These are phyloP conservation scores for Acanthamoeba castellanii DNA, from an alignment of 208 protist genomes.

Conservation along the genomic window DNA sequence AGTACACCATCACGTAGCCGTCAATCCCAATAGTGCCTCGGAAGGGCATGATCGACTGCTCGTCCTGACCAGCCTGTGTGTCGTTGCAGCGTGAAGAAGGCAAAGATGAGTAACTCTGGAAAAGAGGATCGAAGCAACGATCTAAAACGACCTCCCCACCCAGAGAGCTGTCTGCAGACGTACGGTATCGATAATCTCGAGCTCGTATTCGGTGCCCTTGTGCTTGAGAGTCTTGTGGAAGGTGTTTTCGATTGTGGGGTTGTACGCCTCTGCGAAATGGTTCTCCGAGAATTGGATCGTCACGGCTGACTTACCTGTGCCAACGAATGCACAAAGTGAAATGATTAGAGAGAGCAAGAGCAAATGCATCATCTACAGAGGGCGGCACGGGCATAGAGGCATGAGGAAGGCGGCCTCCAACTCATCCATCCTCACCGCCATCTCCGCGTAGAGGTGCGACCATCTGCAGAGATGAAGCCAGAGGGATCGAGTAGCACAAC, in stretches of 20 bases:
- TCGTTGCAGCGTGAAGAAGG: background rate
- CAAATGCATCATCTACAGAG: too few species aligned
- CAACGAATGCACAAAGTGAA: background rate
- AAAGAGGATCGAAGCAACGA: background rate
- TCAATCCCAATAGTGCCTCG: slow-evolving; percentile 88
- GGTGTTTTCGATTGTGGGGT: slow-evolving; percentile 89
- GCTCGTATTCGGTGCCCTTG: slow-evolving; percentile 79
- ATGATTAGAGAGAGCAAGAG: background rate
- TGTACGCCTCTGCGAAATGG: slow-evolving; percentile 85
- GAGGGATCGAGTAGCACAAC: background rate
- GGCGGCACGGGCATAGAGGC: background rate
- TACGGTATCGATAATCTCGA: slow-evolving; percentile 86
- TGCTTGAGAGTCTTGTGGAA: slow-evolving; percentile 86
- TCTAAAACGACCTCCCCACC: background rate
- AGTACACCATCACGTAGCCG: slow-evolving; percentile 91
- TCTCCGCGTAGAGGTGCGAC: too few species aligned
- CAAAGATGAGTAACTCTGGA: background rate
- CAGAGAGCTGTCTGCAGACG: background rate
- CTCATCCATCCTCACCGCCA: background rate
- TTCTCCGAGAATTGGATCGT: slow-evolving; percentile 88
- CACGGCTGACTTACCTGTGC: slow-evolving; percentile 87
- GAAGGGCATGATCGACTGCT: slow-evolving; percentile 88
- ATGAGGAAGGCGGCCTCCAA: background rate
- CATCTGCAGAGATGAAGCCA: background rate
- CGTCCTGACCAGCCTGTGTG: slow-evolving; percentile 81